Conservation (phyloP, 192 early-diverging fungal genomes). For the Funneliformis mosseae region DNA sequence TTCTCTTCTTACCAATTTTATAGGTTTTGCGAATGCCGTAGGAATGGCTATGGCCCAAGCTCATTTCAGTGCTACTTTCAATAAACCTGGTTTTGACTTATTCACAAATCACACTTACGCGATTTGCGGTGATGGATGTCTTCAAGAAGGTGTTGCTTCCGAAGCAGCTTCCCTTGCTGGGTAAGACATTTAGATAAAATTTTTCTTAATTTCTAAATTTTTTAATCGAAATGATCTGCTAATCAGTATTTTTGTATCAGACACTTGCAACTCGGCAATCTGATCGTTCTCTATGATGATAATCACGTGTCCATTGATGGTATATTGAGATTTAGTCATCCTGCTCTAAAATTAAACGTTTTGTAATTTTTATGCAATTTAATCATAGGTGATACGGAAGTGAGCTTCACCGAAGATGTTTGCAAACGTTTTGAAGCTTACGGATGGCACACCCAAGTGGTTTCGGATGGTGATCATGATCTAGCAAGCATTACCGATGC, state of each 20-base stretch:
- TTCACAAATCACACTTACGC: constrained; percentile 86
- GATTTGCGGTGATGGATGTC: constrained; percentile 93
- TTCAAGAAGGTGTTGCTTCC: constrained; percentile 95
- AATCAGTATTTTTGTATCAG: constrained; percentile 37
- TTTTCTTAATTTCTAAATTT: not conserved
- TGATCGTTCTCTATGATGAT: constrained; percentile 95
- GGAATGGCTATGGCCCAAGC: constrained; percentile 90
- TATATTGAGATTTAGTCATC: not conserved
- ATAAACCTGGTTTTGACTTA: constrained; percentile 82
- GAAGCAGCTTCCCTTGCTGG: constrained; percentile 93
- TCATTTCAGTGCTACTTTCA: constrained; percentile 89
- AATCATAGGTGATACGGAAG: constrained; percentile 52
- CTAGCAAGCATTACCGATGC: constrained; percentile 70
- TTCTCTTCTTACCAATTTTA: not conserved
- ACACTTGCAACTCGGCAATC: constrained; percentile 89
- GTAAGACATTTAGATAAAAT: constrained; percentile 40
- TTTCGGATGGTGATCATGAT: constrained; percentile 84
- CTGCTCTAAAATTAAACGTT: not conserved
- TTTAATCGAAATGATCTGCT: not conserved
- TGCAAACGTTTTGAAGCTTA: constrained; percentile 86
- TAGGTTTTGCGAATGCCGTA: constrained; percentile 84
- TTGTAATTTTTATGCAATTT: not conserved
- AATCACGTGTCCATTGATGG: constrained; percentile 97
- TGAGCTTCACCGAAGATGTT: constrained; percentile 94
- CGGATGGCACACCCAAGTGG: constrained; percentile 85